Percentiles rank a stretch among this genome's conserved stretches.
Evolutionary conservation across 148 eudicot species (phyloP).

Genomic region (Vaccinium darrowii): DNA sequence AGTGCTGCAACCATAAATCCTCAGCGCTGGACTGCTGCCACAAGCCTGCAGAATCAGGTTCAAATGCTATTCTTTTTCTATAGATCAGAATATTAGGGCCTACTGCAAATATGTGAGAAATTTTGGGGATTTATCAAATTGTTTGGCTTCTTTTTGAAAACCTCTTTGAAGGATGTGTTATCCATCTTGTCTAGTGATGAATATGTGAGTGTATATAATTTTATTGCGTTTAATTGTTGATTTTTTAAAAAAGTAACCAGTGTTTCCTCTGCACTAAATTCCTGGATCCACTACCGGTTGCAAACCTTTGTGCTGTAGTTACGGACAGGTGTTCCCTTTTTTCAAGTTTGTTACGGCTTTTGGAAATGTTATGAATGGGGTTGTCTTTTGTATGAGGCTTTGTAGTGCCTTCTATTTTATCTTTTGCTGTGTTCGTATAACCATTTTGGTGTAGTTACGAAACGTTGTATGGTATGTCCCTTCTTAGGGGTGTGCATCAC

Average conservation of each 20-base stretch:
- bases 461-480: too few relatives aligned
- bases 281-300: not conserved
- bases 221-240: not conserved
- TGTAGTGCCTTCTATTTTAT: too few relatives aligned
- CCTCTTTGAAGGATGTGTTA: not conserved
- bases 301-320: too few relatives aligned
- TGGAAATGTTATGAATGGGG: too few relatives aligned
- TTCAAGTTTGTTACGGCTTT: too few relatives aligned
- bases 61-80: not conserved
- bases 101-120: not conserved
- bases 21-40: constrained; percentile 64
- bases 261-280: not conserved
- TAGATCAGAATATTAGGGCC: not conserved
- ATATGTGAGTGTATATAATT: not conserved
- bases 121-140: not conserved
- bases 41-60: constrained; percentile 86
- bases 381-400: too few relatives aligned
- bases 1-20: constrained; percentile 43
- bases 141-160: not conserved
- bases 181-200: not conserved
- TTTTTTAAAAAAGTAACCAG: not conserved
- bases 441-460: too few relatives aligned
- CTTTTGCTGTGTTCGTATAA: too few relatives aligned
- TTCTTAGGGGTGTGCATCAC: too few relatives aligned
- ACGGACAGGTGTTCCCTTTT: too few relatives aligned